Evolutionary conservation across 2,329 filamentous ascomycete genomes (phyloP).

Genomic region (Tolypocladium cylindrosporum): DNA sequence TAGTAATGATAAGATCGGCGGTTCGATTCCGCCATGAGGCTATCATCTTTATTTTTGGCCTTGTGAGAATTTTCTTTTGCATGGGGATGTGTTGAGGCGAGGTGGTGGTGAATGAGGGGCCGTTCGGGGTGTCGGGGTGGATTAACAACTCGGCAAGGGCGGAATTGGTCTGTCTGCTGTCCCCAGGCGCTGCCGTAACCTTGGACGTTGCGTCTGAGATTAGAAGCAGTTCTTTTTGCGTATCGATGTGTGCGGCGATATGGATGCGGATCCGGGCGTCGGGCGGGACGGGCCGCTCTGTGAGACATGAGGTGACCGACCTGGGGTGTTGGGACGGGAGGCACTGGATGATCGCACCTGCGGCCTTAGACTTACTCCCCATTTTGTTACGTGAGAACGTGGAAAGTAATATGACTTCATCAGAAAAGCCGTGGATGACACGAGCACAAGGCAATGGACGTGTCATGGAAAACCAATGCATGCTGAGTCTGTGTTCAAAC

Average conservation of each 20-base stretch:
- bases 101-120: background rate
- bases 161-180: background rate
- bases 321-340: background rate
- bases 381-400: background rate
- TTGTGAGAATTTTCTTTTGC: background rate
- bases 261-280: background rate
- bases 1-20: constrained; percentile 26
- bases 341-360: background rate
- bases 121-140: background rate
- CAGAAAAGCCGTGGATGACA: no score
- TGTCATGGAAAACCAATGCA: no score
- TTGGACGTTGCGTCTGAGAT: background rate
- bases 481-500: no score
- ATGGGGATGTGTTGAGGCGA: background rate
- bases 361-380: no score
- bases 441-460: no score
- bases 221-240: background rate
- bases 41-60: constrained; percentile 1
- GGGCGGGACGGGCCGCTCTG: background rate
- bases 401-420: no score
- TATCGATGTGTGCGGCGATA: background rate
- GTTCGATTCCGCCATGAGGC: constrained; percentile 25
- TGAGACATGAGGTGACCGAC: background rate
- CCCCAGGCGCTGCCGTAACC: background rate
- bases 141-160: background rate